phyloP scores from a whole-genome alignment of 306 rosid species.

The Ammopiptanthus mongolicus region DNA sequence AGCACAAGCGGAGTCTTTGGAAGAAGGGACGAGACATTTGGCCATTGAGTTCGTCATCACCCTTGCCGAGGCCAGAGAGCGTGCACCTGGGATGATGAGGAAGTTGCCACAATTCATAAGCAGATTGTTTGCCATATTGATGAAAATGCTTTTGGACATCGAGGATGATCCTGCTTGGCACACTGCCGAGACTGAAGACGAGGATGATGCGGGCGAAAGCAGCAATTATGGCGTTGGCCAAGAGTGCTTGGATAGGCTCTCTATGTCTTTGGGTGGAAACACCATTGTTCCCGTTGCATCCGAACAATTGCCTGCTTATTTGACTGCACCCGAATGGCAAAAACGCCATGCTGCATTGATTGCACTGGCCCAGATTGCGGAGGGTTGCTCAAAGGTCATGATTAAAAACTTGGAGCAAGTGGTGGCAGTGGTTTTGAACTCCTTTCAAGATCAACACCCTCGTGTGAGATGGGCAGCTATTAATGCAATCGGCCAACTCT shows the following conservation, averaged over 20 bases:
- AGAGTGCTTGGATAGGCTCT: constrained; percentile 87
- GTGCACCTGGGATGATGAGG: constrained; percentile 98
- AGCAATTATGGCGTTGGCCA: constrained; percentile 90
- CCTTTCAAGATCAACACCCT: constrained; percentile 91
- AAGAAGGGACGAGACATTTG: constrained; percentile 89
- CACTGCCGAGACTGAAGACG: constrained; percentile 75
- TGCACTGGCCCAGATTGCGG: constrained; percentile 90
- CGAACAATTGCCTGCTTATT: constrained; percentile 73
- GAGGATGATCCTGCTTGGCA: constrained; percentile 93
- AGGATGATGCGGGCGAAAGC: constrained; percentile 87
- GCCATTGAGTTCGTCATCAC: constrained; percentile 94
- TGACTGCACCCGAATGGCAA: constrained; percentile 94
- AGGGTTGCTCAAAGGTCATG: constrained; percentile 97
- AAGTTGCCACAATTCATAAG: constrained; percentile 91
- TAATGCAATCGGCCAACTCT: constrained; percentile 92
- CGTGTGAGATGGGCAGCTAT: constrained; percentile 99
- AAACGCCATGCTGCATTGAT: constrained; percentile 85
- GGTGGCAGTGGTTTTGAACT: constrained; percentile 91
- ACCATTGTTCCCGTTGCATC: constrained; percentile 95
- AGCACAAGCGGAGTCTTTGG: constrained; percentile 78
- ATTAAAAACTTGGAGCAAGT: constrained; percentile 92
- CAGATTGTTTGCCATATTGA: constrained; percentile 73
- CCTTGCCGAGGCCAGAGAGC: constrained; percentile 89
- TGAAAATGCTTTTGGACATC: constrained; percentile 79
- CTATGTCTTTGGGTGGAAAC: constrained; percentile 95